Evolutionary conservation across 2,329 filamentous ascomycete species (phyloP), one percentile per base, ranked within the genome.

Genomic region (Cadophora sp.): DNA sequence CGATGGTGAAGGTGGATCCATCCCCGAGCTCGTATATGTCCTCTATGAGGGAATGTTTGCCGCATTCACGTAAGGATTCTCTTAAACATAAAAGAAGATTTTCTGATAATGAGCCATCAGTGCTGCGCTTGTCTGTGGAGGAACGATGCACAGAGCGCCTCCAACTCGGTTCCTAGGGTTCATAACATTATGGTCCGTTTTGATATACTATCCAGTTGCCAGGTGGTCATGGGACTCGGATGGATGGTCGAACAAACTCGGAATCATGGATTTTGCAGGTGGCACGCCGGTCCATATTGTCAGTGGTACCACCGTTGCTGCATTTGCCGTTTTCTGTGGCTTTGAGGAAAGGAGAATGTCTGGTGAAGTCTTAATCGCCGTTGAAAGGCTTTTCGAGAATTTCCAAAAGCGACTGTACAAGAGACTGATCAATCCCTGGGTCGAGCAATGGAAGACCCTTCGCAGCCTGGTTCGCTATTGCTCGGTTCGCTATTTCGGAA

Each of bases 191-290:
- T 97, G 93, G 93, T 86, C 91, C 2, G 97, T 93, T 4, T 77
- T 97, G 68, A 90, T 97, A 77, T 97, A 97, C 80, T 92, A 97
- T 75, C 91, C 93, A 1, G 93, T 97, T 76, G 93, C 93, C 56
- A 97, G 92, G 85, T 97, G 93, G 93, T 96, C 92, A 6, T 97
- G 93, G 93, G 97, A 97, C 78, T 82, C 91, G 0, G 82, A 83
- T 40, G 93, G 93, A 26, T 97, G 93, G 93, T 88, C 67, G 22
- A 72, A 67, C 65, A 69, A 72, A 53, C 67, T 72, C 65, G 73
- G 73, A 9, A 70, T 67, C 16, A 63, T 74, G n/a, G 73, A 75
- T 53, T 75, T 75, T 50, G 73, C 73, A 27, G 73, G 73, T 27
- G 71, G 71, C 68, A 72, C 92, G 2, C 93, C 93, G 0, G 93